Evolutionary conservation across 352 stramenopile genomes (phyloP), one percentile per base, ranked within the genome.

Genomic region (Globisporangium uncinulatum): DNA sequence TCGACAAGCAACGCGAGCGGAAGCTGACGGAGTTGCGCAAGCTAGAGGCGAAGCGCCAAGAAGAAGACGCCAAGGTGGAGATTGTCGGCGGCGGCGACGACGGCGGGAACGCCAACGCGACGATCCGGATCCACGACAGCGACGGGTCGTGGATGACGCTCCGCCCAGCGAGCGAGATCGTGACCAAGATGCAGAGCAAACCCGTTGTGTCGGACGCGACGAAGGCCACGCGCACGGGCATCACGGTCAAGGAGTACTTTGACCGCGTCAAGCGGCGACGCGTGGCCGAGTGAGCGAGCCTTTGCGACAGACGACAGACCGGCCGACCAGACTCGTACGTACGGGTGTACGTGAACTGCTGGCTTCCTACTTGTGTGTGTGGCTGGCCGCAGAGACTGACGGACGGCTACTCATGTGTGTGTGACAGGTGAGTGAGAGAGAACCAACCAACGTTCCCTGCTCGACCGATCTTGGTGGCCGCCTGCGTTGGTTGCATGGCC

Each of bases 231-330:
- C 81, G 84, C 56, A 87, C 86, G 56, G 84, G 84, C 24, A 87
- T 94, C 47, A 83, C 84, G 41, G 79, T 94, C 32, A 89, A 94
- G 58, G 84, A 94, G 52, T 94, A 94, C 67, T 89, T 94, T 52
- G 80, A 92, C 58, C 84, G 84, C 51, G 82, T 94, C 46, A 92
- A 92, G 65, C 67, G 74, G 43, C 71, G 70, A 41, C 77, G 77
- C 56, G 73, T 87, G 42, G 63, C 62, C 61, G 65, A 81, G 41
- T 81, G 73, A 66, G 31, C 17, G 10, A 34, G 8, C 29, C 10
- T 5, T 37, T 11, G 21, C 4, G 11, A 36, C 24, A 39, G 46
- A 14, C 8, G 17, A 52, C 34, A 39, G 34, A 39, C 6, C 24
- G 24, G 24, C 24, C 24, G 24, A 29, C 24, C 24, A 29, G 24